A percentile compares a stretch with the other conserved stretches of the same genome.
Evolutionary conservation across 768 basidiomycete species (phyloP).

Genomic region (Psilocybe cyanescens): DNA sequence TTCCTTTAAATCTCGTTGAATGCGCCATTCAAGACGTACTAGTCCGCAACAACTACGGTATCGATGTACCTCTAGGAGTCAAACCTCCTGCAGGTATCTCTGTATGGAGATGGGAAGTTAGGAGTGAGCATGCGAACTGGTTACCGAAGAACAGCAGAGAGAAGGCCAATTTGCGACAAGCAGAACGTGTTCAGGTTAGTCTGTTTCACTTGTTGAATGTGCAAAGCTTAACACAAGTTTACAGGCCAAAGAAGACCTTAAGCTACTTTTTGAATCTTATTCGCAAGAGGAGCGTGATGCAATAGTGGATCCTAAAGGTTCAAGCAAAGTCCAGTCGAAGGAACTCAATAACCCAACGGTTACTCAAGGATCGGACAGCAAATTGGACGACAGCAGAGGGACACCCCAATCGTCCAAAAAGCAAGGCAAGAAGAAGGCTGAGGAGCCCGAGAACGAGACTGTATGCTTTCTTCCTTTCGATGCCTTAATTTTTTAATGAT

Average conservation of each 20-base stretch:
- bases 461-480: conserved; percentile 28
- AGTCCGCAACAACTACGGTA: conserved; percentile 79
- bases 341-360: conserved; percentile 29
- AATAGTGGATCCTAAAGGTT: conserved; percentile 56
- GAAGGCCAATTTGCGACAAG: conserved; percentile 60
- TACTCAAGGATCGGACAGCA: conserved; percentile 26
- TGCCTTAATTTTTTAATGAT: not conserved
- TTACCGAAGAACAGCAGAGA: conserved; percentile 69
- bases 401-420: conserved; percentile 32
- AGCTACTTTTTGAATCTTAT: conserved; percentile 56
- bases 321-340: conserved; percentile 37
- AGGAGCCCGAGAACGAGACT: conserved; percentile 42
- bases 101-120: conserved; percentile 89
- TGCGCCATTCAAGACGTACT: conserved; percentile 65
- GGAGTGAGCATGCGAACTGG: conserved; percentile 58
- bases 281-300: conserved; percentile 57
- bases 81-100: conserved; percentile 67
- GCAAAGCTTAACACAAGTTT: not conserved
- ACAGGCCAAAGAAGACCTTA: conserved; percentile 65
- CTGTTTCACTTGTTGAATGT: not conserved
- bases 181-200: conserved; percentile 67
- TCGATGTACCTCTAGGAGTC: conserved; percentile 54
- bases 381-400: conserved; percentile 26
- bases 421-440: conserved; percentile 35
- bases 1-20: conserved; percentile 64